phyloP scores from a whole-genome alignment of 2,329 filamentous ascomycete species.

The Fusarium tupiense region DNA sequence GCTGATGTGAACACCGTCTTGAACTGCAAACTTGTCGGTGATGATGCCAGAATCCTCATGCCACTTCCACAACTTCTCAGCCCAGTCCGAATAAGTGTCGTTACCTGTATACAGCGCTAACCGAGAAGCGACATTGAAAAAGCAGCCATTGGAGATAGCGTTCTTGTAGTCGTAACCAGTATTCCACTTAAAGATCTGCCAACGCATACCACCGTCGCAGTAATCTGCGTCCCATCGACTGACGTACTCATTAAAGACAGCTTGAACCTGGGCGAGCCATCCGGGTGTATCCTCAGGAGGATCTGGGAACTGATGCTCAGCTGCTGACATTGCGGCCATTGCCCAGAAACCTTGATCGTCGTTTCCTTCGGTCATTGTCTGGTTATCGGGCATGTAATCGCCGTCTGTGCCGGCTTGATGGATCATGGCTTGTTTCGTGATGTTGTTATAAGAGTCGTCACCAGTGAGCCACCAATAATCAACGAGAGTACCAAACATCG shows the following conservation, averaged over 20 bases:
- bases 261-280: conserved; percentile 81
- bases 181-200: conserved; percentile 87
- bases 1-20: conserved; percentile 56
- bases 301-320: conserved; percentile 79
- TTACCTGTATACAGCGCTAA: conserved; percentile 83
- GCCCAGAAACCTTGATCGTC: conserved; percentile 88
- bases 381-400: conserved; percentile 75
- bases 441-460: conserved; percentile 70
- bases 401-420: conserved; percentile 68
- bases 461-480: conserved; percentile 79
- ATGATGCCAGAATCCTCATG: conserved; percentile 66
- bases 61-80: conserved; percentile 76
- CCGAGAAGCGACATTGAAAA: conserved; percentile 75
- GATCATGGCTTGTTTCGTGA: conserved; percentile 66
- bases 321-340: conserved; percentile 81
- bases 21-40: conserved; percentile 62
- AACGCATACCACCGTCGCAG: conserved; percentile 81
- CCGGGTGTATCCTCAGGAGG: conserved; percentile 70
- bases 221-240: conserved; percentile 71
- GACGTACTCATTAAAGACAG: conserved; percentile 82
- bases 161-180: conserved; percentile 76
- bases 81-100: conserved; percentile 80
- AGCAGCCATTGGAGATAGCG: conserved; percentile 74
- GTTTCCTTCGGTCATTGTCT: conserved; percentile 70
- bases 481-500: conserved; percentile 75